Evolutionary conservation across 176 grass and related monocot species (phyloP).

Genomic region (Oryza australiensis): DNA sequence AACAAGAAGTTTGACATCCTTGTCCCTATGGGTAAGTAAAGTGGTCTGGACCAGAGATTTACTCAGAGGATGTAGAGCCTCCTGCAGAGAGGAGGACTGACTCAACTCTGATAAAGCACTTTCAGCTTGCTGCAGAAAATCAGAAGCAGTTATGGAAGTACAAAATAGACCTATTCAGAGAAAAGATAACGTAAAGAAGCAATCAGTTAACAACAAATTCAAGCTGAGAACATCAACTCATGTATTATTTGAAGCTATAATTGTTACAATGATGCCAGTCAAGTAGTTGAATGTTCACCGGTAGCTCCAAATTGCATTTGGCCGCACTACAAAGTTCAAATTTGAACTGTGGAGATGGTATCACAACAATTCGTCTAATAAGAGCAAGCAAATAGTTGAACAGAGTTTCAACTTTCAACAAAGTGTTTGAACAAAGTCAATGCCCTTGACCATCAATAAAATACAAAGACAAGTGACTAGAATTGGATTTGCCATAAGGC

Average conservation of each 20-base stretch:
- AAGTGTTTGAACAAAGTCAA: neutral
- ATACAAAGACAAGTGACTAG: neutral
- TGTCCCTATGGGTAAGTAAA: conserved; percentile 88
- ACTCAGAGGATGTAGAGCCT: conserved; percentile 61
- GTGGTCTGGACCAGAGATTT: conserved; percentile 63
- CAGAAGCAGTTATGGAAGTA: conserved; percentile 39
- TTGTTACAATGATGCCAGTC: neutral
- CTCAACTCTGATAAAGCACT: conserved; percentile 71
- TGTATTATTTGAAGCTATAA: neutral
- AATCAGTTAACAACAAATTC: neutral
- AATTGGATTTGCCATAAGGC: neutral
- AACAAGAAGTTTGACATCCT: conserved; percentile 90
- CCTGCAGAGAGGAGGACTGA: conserved; percentile 71
- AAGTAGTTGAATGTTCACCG: neutral
- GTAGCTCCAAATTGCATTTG: conserved; percentile 12
- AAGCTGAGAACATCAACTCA: conserved; percentile 8
- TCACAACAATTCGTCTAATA: neutral
- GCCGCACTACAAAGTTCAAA: conserved; percentile 9
- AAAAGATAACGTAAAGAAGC: conserved; percentile 16
- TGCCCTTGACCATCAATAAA: neutral
- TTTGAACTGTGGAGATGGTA: conserved; percentile 8
- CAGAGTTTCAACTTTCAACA: conserved; percentile 2
- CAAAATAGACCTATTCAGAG: neutral
- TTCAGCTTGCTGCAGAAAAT: conserved; percentile 82
- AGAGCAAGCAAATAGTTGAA: neutral